Base-by-base conservation (phyloP, 2,329 filamentous ascomycete genomes). In the Trematosphaeria pertusa region DNA sequence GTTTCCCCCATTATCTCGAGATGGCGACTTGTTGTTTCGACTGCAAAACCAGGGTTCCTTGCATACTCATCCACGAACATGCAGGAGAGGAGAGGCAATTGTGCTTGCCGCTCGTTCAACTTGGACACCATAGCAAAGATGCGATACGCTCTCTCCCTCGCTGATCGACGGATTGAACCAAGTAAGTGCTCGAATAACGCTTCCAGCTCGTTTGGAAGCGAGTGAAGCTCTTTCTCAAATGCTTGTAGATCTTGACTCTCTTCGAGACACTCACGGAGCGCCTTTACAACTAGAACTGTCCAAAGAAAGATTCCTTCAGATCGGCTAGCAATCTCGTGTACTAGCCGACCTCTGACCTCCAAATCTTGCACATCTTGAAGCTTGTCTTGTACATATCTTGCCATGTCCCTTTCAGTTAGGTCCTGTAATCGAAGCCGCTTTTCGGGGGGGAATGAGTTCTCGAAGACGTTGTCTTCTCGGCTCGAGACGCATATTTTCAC, bases 401-500 rank as follows among this genome's bases (percentile, higher is more conserved):
- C 18, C 24, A 49, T 42, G 37, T 52, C 50, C 8, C 7, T 17
- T 28, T 18, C 12, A 11, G 50, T 49, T 4, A 49, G 22, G 21
- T 43, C 46, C 30, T 52, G 46, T 6, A 52, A 30, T 14, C 41
- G 24, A 11, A 52, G 11, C n/a, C 37, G 30, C 20, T 14, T 30
- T 11, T 43, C n/a, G 14, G 28, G n/a, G 7, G 19, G 7, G 20
- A 48, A 37, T 5, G 30, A 28, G 17, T 57, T 37, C 10, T 46
- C 14, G 32, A 57, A 52, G 3, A 47, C 42, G 18, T 48, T 40
- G 18, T 52, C 32, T 14, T 46, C 50, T 26, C 50, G 26, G 33
- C 54, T 57, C 11, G 50, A 57, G 1, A 52, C 50, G 31, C 50
- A 56, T 3, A 57, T 10, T 14, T 54, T 57, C 11, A 52, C 11